Conservation (phyloP, 768 basidiomycete genomes). For the Hortiboletus campestris region DNA sequence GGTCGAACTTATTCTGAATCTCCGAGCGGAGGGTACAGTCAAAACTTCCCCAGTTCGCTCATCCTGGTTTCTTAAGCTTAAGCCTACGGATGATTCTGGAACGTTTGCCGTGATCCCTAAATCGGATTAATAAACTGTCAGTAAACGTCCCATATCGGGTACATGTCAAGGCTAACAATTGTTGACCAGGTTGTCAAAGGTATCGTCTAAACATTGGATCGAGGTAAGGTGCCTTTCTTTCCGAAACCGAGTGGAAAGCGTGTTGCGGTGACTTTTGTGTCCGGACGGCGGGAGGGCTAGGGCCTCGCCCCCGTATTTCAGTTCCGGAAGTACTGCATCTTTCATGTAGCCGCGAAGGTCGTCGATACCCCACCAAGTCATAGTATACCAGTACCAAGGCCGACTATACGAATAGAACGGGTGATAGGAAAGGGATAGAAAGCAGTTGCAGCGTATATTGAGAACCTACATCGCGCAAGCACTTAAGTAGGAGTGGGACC, state of each 20-base stretch:
- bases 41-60: constrained; percentile 26
- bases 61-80: constrained; percentile 25
- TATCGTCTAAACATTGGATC: constrained; percentile 27
- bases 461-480: neutral
- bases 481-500: constrained; percentile 17
- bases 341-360: constrained; percentile 35
- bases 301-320: constrained; percentile 27
- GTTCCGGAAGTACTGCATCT: constrained; percentile 32
- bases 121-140: neutral
- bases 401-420: neutral
- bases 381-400: neutral
- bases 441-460: neutral
- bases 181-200: constrained; percentile 29
- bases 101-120: constrained; percentile 29
- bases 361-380: constrained; percentile 32
- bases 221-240: constrained; percentile 32
- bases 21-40: constrained; percentile 33
- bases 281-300: constrained; percentile 22
- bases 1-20: constrained; percentile 25
- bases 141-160: neutral
- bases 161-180: constrained; percentile 24
- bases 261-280: constrained; percentile 36
- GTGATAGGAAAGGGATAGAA: neutral
- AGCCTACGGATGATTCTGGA: constrained; percentile 29
- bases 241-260: constrained; percentile 33